Evolutionary conservation across 768 basidiomycete species (phyloP), one percentile per base, ranked within the genome.

Genomic region (Tulasnella sp.): DNA sequence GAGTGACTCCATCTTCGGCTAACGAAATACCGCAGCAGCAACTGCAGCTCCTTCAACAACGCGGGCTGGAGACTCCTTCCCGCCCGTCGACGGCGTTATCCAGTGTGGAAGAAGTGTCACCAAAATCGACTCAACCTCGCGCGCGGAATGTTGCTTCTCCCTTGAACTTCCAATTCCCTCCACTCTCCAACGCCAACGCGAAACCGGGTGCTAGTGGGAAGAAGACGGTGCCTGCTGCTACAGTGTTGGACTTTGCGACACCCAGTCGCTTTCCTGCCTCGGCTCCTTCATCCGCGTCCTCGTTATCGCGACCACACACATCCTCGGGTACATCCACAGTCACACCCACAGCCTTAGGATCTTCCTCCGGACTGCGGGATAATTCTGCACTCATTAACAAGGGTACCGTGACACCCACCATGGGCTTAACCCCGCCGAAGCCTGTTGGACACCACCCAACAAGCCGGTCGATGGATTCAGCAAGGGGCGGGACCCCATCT

Each of bases 101-200:
- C n/a, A 32, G 19, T 19, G 51, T 19, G n/a, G 51, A 58, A 26
- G 21, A 27, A 19, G 47, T 13, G 26, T 24, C 15, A 27, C 42
- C 44, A 19, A 48, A 26, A 47, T 48, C 47, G 13, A 8, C 21
- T 29, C 45, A 50, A 51, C 44, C 26, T 17, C 45, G 27, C 44
- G 48, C 32, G 27, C 24, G 58, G 45, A 59, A 51, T 32, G 64
- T 65, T 8, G 62, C 69, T 8, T 64, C 70, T 17, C 67, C 69
- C 5, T 62, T 64, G 29, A 73, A 66, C 59, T 76, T 72, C 64
- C 73, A 70, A 26, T 77, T 73, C 64, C 76, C 73, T 44, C 67
- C 70, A 2, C 59, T 62, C 8, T 61, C 61, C 34, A 29, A 44
- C 41, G 15, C 38, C 32, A 4, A 32, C 26, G n/a, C 51, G 32